Evolutionary conservation across 169 alveolate genomes (phyloP).

Genomic region (Eimeria tenella): DNA sequence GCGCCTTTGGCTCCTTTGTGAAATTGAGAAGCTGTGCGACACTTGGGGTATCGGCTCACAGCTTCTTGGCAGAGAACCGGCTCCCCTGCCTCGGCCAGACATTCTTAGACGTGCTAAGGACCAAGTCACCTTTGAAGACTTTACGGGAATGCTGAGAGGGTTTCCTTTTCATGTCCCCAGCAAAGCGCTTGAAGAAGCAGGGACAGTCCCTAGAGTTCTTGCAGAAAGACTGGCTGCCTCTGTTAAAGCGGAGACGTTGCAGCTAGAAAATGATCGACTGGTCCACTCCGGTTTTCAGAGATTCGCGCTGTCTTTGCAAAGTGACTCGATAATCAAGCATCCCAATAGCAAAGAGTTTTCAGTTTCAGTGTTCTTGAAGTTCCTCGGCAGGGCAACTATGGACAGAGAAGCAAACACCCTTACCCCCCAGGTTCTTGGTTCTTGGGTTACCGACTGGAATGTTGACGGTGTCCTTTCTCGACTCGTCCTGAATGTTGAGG

Average conservation of each 20-base stretch:
- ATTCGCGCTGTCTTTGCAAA: not conserved
- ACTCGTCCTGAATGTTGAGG: not conserved
- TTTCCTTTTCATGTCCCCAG: not conserved
- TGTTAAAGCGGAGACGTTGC: not conserved
- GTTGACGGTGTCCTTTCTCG: not conserved
- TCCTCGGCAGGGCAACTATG: not conserved
- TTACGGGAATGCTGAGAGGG: not conserved
- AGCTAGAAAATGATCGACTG: not conserved
- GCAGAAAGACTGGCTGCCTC: constrained; percentile 37
- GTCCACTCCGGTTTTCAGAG: not conserved
- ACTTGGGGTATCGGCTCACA: constrained; percentile 9
- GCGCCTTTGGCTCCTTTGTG: constrained; percentile 4
- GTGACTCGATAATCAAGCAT: not conserved
- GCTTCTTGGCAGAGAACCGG: constrained; percentile 41
- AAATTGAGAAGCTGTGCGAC: constrained; percentile 11
- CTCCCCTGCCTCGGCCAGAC: not conserved
- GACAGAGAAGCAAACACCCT: constrained; percentile 25
- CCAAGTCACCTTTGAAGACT: constrained; percentile 16
- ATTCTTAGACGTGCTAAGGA: not conserved
- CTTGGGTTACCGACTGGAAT: constrained; percentile 10
- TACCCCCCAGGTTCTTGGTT: not conserved
- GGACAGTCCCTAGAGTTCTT: constrained; percentile 12
- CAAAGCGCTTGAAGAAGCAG: not conserved
- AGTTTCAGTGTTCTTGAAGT: not conserved
- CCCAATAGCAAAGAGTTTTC: not conserved